A percentile compares a stretch with the other conserved stretches of the same genome.
These are phyloP conservation scores for Schoenoplectus tabernaemontani DNA, from an alignment of 202 grass and related monocot species.

Conservation along the genomic window DNA sequence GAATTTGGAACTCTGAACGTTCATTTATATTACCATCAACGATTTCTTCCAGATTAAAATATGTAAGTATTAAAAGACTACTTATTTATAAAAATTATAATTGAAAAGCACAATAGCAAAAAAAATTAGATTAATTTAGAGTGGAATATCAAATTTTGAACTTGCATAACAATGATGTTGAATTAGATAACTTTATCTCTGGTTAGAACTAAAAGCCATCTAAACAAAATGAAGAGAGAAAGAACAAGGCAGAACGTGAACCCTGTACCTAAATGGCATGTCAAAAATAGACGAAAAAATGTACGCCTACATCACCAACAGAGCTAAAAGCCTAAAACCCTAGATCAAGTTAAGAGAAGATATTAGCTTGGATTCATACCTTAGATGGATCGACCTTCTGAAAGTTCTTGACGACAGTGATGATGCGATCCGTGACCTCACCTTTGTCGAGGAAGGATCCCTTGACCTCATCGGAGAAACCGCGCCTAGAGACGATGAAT, in stretches of 20 bases:
- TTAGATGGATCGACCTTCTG: constrained; percentile 69
- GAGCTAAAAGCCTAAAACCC: constrained; percentile 24
- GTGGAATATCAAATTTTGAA: background rate
- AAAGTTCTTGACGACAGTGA: constrained; percentile 72
- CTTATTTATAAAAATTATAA: background rate
- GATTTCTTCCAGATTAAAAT: background rate
- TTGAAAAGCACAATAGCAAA: background rate
- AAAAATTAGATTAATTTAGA: background rate
- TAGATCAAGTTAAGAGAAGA: background rate
- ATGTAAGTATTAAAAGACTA: background rate
- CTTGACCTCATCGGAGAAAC: constrained; percentile 50
- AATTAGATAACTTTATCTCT: background rate
- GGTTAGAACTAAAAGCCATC: background rate
- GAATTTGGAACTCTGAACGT: background rate
- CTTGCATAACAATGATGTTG: background rate
- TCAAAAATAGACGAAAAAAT: background rate
- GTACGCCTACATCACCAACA: background rate
- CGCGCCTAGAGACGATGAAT: constrained; percentile 18
- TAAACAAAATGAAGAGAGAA: background rate
- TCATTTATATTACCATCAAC: background rate
- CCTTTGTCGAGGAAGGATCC: constrained; percentile 78
- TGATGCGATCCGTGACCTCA: constrained; percentile 65
- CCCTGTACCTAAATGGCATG: background rate
- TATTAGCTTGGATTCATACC: constrained; percentile 16
- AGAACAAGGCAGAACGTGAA: too few relatives aligned